Base-by-base conservation (phyloP, 106 monocot genomes). In the Dioscorea dumetorum region DNA sequence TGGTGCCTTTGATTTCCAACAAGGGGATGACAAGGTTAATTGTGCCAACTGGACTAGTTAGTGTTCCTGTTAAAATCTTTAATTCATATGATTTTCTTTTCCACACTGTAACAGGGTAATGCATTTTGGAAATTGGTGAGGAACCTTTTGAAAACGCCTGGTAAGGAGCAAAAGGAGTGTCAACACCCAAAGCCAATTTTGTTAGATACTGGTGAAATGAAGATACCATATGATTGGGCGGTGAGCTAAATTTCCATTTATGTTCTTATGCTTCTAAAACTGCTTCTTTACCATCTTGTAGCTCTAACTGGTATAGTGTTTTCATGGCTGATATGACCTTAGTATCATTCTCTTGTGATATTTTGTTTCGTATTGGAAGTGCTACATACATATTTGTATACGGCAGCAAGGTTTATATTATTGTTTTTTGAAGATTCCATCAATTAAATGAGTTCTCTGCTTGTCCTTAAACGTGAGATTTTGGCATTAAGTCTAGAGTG, bases 11-110 rank as follows among this genome's bases (percentile, higher is more conserved):
- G 78, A 67, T 31, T 78, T 78, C 31, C 49, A 72, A 41, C 78
- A 78, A 67, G 78, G 78, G 16, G 78, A 78, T 48, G 67, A 59
- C 32, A 71, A 78, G 67, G 78, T 77, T 11, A 62, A 64, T 77
- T 12, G 14, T 32, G 0, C 23, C 20, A 60, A 22, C 6, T 4
- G 2, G 23, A 6, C 22, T 22, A 9, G 13, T 20, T 12, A 60
- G 5, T 22, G n/a, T 21, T 24, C 12, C 20, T 21, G 12, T 60
- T 34, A 33, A 16, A 33, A 35, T 21, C 33, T 33, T 34, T 41
- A 1, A n/a, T 35, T 41, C 9, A 41, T 14, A 32, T 17, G 63
- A 33, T 13, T 8, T 33, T 23, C 31, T 69, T 69, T 41, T 41
- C 17, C 2, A 56, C 24, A 3, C 22, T 70, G 18, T 35, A 22